Percentiles rank a stretch among this genome's conserved stretches.
Conservation (phyloP, 139 green algal species). For the Chlorokybus atmophyticus region DNA sequence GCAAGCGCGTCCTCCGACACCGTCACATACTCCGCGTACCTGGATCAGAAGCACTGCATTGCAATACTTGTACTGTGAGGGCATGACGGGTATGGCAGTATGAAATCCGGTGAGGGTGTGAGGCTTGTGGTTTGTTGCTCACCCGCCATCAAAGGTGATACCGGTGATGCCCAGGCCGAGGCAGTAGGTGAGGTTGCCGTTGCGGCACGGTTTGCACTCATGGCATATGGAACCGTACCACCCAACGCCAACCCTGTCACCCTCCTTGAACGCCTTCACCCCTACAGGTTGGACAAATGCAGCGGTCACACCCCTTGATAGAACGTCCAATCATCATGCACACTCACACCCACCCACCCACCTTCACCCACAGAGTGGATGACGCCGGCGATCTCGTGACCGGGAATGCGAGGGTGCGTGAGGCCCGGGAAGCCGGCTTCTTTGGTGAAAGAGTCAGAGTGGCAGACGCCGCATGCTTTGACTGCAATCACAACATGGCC, state of each 20-base stretch:
- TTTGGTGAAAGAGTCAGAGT: constrained; percentile 5
- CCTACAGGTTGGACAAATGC: too few relatives aligned
- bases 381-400: constrained; percentile 11
- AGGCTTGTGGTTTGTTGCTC: too few relatives aligned
- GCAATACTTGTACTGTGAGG: too few relatives aligned
- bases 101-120: too few relatives aligned
- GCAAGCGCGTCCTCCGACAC: constrained; percentile 5
- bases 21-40: constrained; percentile 8
- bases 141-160: constrained; percentile 8
- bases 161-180: constrained; percentile 1
- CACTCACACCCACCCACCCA: too few relatives aligned
- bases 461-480: constrained; percentile 16
- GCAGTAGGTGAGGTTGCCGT: constrained; percentile 6
- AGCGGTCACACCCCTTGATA: too few relatives aligned
- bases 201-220: constrained; percentile 2
- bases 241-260: constrained; percentile 10
- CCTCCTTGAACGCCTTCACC: constrained; percentile 6
- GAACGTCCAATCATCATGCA: too few relatives aligned
- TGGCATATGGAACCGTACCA: constrained; percentile 7
- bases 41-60: too few relatives aligned
- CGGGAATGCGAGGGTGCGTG: not conserved
- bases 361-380: constrained; percentile 7
- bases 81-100: too few relatives aligned
- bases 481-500: too few relatives aligned
- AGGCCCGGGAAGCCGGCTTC: constrained; percentile 1